These are phyloP conservation scores for Cyberlindnera mississippiensis DNA, from an alignment of 805 yeast genomes.

Conservation along the genomic window DNA sequence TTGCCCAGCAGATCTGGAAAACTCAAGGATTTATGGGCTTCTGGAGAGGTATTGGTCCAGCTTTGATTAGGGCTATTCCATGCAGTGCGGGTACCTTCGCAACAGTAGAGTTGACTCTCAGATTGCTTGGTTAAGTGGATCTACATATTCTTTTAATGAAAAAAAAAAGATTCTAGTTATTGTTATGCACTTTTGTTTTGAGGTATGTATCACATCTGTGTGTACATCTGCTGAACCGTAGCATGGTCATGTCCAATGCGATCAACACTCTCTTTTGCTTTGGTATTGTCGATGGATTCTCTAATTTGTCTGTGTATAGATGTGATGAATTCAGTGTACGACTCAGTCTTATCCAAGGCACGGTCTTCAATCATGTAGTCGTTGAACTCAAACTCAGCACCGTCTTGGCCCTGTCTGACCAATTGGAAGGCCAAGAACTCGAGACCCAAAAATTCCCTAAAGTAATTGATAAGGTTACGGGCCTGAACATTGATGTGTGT, in stretches of 20 bases:
- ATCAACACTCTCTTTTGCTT: slow-evolving; percentile 6
- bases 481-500: slow-evolving; percentile 69
- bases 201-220: slow-evolving; percentile 11
- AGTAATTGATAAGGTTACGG: slow-evolving; percentile 55
- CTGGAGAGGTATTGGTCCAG: slow-evolving; percentile 61
- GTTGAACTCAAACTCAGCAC: slow-evolving; percentile 39
- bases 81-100: slow-evolving; percentile 76
- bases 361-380: slow-evolving; percentile 74
- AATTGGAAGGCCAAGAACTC: slow-evolving; percentile 50
- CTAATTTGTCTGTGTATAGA: slow-evolving; percentile 63
- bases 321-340: slow-evolving; percentile 64
- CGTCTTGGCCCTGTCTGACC: slow-evolving; percentile 63
- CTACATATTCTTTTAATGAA: background rate
- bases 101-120: slow-evolving; percentile 62
- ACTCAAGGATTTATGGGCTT: slow-evolving; percentile 48
- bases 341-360: slow-evolving; percentile 45
- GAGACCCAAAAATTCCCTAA: slow-evolving; percentile 39
- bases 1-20: slow-evolving; percentile 29
- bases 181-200: background rate
- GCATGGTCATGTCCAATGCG: slow-evolving; percentile 22
- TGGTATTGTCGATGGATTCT: slow-evolving; percentile 47
- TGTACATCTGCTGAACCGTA: slow-evolving; percentile 19
- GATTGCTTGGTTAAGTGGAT: slow-evolving; percentile 29
- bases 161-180: background rate
- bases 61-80: slow-evolving; percentile 57